Evolutionary conservation across 2,329 filamentous ascomycete genomes (phyloP).

Genomic region (Cercospora zeina): DNA sequence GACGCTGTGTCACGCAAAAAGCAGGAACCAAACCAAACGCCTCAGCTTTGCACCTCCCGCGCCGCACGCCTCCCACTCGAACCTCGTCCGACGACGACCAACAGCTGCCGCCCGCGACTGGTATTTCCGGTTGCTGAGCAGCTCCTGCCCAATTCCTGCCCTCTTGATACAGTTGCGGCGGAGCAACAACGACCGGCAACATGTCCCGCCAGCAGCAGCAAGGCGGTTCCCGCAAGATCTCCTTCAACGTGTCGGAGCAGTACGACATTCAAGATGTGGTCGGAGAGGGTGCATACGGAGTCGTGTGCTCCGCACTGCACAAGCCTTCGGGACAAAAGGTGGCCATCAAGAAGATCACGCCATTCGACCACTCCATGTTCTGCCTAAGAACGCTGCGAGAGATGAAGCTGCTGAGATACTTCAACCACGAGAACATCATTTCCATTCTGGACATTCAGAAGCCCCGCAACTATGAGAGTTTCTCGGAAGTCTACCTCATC

Average conservation of each 20-base stretch:
- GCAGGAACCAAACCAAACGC: constrained; percentile 23
- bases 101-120: constrained; percentile 7
- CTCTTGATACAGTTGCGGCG: background rate
- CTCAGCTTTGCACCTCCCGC: background rate
- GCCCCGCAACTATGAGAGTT: constrained; percentile 90
- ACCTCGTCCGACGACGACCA: background rate
- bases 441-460: constrained; percentile 99
- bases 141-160: constrained; percentile 1
- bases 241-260: constrained; percentile 99
- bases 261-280: constrained; percentile 99
- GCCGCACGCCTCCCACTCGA: background rate
- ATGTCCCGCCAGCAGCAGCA: constrained; percentile 36
- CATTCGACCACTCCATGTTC: constrained; percentile 73
- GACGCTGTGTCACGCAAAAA: constrained; percentile 26
- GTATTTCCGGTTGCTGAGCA: constrained; percentile 2
- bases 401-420: constrained; percentile 98
- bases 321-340: constrained; percentile 98
- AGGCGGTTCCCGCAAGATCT: constrained; percentile 78
- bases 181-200: constrained; percentile 14
- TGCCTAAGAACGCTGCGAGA: constrained; percentile 85
- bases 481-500: constrained; percentile 97
- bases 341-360: constrained; percentile 99
- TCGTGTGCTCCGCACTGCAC: constrained; percentile 96
- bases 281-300: constrained; percentile 95
- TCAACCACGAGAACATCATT: constrained; percentile 99